Evolutionary conservation across 164 flowering plant species (phyloP).

Genomic region (Houttuynia cordata): DNA sequence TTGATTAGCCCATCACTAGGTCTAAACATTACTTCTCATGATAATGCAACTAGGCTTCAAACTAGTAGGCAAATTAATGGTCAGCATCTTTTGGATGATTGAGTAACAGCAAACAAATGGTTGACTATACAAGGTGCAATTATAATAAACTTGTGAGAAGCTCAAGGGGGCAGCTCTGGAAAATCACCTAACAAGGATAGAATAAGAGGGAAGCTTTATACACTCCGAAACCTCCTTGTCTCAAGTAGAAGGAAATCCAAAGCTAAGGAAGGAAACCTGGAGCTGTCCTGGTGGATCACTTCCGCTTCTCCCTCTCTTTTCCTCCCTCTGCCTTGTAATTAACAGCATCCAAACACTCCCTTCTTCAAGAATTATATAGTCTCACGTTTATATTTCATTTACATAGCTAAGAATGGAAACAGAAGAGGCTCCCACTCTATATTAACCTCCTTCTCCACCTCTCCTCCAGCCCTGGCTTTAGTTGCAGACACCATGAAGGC

Average conservation of each 20-base stretch:
- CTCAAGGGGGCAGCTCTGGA: background rate
- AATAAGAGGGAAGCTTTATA: constrained; percentile 5
- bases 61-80: too few relatives aligned
- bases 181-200: background rate
- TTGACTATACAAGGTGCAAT: too few relatives aligned
- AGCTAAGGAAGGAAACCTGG: constrained; percentile 27
- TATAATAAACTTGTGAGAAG: background rate
- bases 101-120: too few relatives aligned
- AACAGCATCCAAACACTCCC: background rate
- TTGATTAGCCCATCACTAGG: too few relatives aligned
- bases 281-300: constrained; percentile 17
- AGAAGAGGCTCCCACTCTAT: background rate
- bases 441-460: constrained; percentile 2
- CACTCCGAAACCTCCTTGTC: constrained; percentile 11
- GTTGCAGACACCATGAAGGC: constrained; percentile 27
- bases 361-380: too few relatives aligned
- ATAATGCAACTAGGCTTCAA: too few relatives aligned
- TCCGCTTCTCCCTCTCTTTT: constrained; percentile 8
- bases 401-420: background rate
- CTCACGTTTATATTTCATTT: background rate
- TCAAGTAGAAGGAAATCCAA: constrained; percentile 13
- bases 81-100: too few relatives aligned
- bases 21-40: too few relatives aligned
- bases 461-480: constrained; percentile 5
- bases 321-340: constrained; percentile 19